Evolutionary conservation across 2,329 filamentous ascomycete species (phyloP).

Genomic region (Knufia fluminis): DNA sequence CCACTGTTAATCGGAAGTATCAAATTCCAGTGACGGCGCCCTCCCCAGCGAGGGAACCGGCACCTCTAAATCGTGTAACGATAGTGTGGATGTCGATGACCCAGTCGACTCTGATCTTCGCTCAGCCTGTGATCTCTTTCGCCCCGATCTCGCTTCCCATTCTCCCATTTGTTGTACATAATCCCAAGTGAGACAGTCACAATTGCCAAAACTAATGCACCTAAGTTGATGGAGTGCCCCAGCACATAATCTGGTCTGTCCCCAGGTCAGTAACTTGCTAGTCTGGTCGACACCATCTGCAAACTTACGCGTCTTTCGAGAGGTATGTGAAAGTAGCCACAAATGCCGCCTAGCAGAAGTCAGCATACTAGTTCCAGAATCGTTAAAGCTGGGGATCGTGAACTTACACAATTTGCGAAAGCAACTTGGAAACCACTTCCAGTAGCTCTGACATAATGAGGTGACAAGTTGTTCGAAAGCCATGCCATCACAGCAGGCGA

Average conservation of each 20-base stretch:
- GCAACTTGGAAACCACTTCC: constrained; percentile 47
- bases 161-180: constrained; percentile 35
- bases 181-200: constrained; percentile 28
- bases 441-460: constrained; percentile 27
- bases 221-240: constrained; percentile 36
- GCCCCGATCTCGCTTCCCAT: constrained; percentile 31
- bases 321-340: constrained; percentile 43
- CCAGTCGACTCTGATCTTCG: constrained; percentile 28
- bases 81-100: constrained; percentile 22
- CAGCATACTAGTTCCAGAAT: background rate
- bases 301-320: constrained; percentile 32
- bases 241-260: constrained; percentile 30
- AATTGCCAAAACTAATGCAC: constrained; percentile 30
- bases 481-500: constrained; percentile 34
- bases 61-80: constrained; percentile 9
- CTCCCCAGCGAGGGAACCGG: too few species aligned
- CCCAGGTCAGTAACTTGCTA: background rate
- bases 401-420: constrained; percentile 48
- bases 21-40: too few species aligned
- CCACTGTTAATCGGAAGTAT: too few species aligned
- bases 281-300: constrained; percentile 1
- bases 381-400: background rate
- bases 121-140: constrained; percentile 31
- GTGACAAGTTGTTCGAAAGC: constrained; percentile 27
- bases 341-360: constrained; percentile 43